phyloP scores from a whole-genome alignment of 164 flowering plant genomes.

The Stephania japonica region DNA sequence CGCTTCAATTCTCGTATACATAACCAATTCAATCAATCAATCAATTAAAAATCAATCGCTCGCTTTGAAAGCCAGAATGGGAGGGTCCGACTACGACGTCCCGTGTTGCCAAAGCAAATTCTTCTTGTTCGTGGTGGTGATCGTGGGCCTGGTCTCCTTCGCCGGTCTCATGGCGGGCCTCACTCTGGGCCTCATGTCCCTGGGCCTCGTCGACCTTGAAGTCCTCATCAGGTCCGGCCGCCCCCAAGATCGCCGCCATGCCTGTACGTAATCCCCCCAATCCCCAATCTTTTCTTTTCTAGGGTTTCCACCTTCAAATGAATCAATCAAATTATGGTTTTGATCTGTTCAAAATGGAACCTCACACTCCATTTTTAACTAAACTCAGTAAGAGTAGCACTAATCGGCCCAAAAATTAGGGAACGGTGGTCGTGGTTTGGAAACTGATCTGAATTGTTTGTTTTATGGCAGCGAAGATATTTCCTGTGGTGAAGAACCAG shows the following conservation, averaged over 20 bases:
- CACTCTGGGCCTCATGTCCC: constrained; percentile 89
- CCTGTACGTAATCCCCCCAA: constrained; percentile 48
- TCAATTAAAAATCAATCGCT: too few species aligned
- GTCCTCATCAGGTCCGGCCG: constrained; percentile 85
- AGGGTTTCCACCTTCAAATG: too few species aligned
- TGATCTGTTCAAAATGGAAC: too few species aligned
- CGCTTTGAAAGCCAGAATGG: too few species aligned
- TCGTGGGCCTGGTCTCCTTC: constrained; percentile 61
- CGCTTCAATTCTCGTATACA: too few species aligned
- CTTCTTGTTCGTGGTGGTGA: constrained; percentile 33
- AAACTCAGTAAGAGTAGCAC: too few species aligned
- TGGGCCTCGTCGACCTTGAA: constrained; percentile 92
- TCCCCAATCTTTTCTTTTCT: too few species aligned
- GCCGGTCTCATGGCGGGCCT: constrained; percentile 97
- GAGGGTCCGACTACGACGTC: constrained; percentile 24
- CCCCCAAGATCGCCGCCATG: constrained; percentile 70
- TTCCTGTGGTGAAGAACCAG: constrained; percentile 91
- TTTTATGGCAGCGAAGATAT: constrained; percentile 70
- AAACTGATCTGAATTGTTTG: background rate
- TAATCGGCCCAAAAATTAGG: too few species aligned
- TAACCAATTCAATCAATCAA: too few species aligned
- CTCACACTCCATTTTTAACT: too few species aligned
- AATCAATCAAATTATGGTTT: too few species aligned
- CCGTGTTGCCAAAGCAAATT: constrained; percentile 57
- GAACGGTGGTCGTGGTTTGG: background rate